Evolutionary conservation across 2,329 filamentous ascomycete genomes (phyloP), one percentile per base, ranked within the genome.

Genomic region (Aspergillus felis): DNA sequence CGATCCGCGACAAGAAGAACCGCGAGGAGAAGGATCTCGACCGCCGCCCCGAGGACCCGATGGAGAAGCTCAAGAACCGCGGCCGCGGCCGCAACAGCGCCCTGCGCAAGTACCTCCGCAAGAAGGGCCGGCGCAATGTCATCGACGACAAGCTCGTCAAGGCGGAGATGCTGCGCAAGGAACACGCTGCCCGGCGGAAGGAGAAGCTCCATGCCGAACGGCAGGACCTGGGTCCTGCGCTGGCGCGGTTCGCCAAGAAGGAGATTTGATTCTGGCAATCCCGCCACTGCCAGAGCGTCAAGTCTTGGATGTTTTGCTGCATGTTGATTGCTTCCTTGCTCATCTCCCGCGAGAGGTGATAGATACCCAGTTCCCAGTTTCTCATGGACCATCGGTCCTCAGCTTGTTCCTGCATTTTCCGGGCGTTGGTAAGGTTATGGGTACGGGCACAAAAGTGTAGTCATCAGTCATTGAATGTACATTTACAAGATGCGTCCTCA

Each of bases 71-170:
- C 65, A 86, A 85, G 68, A 94, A 97, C 72, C 84, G 88, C 55
- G 91, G 90, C 20, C 82, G 93, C 57, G 94, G 94, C 55, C 91
- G 92, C 82, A 99, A 96, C 71, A 92, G 89, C 65, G 90, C 90
- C 57, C 77, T 97, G 62, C 87, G 91, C 70, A 92, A 92, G 74
- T 92, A 95, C 72, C 76, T 97, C 69, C 82, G 94, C 64, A 97
- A 97, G 85, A 92, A 94, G 79, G 87, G 91, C 49, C 88, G 88
- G 69, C 91, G 89, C 82, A 97, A 97, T 74, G 85, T 99, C 57
- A 92, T 99, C 73, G 94, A 99, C 79, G 94, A 97, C 82, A 92
- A 93, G 83, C 87, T 90, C 71, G 76, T 96, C 74, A 87, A 88
- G 71, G 88, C 92, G 50, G 90, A 97, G 73, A 90, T 92, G 76